Conservation (phyloP, 2,329 filamentous ascomycete genomes). For the Immersiporthe knoxdaviesiana region DNA sequence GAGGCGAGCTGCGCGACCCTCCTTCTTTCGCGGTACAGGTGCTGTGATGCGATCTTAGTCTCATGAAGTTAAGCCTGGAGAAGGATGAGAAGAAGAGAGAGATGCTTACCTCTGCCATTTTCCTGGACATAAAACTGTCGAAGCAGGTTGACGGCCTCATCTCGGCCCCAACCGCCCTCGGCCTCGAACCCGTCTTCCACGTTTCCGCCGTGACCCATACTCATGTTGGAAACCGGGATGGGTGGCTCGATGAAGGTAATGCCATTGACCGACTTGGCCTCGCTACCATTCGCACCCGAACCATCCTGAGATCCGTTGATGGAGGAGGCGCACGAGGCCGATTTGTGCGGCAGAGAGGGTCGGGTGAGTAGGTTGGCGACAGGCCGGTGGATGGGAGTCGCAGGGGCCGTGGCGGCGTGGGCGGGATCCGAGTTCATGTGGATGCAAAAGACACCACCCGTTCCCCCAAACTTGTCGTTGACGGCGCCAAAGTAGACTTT, state of each 20-base stretch:
- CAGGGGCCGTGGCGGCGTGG: conserved; percentile 30
- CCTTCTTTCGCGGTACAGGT: conserved; percentile 58
- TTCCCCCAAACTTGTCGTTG: conserved; percentile 97
- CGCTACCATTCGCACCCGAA: conserved; percentile 13
- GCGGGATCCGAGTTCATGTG: conserved; percentile 63
- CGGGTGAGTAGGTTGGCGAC: conserved; percentile 26
- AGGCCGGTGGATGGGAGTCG: conserved; percentile 36
- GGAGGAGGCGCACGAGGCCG: conserved; percentile 25
- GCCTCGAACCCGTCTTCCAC: conserved; percentile 81
- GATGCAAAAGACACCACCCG: conserved; percentile 87
- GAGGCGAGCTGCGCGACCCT: conserved; percentile 57
- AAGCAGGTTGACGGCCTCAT: conserved; percentile 91
- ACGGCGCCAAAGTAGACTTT: conserved; percentile 93
- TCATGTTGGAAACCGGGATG: conserved; percentile 33
- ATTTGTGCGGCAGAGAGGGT: conserved; percentile 25
- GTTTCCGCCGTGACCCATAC: conserved; percentile 62
- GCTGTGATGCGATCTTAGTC: conserved; percentile 38
- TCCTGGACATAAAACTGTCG: conserved; percentile 97
- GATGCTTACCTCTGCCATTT: conserved; percentile 78
- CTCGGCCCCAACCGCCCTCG: conserved; percentile 83
- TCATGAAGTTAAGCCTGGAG: background rate
- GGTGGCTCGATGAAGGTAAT: conserved; percentile 27
- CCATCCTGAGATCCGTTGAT: conserved; percentile 29
- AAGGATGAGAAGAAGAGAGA: background rate
- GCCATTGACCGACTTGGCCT: conserved; percentile 27